Percentiles rank a stretch among this genome's conserved stretches.
phyloP scores from a whole-genome alignment of 2,329 filamentous ascomycete genomes.

The Neofusicoccum sp. region DNA sequence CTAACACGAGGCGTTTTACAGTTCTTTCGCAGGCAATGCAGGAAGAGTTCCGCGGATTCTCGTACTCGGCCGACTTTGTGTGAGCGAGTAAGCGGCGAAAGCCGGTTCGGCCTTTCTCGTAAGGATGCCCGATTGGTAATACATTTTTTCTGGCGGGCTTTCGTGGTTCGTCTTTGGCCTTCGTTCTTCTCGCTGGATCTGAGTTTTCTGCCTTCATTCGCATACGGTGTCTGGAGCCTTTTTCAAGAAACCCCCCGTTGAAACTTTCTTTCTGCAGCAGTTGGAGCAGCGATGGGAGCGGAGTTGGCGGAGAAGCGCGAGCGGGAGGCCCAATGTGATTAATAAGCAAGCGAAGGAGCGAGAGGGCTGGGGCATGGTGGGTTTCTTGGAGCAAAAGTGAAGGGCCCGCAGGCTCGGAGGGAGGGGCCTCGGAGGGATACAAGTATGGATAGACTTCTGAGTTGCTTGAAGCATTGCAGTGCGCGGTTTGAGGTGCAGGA shows the following conservation, averaged over 20 bases:
- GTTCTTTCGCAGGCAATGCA: constrained; percentile 98
- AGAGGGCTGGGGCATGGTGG: not conserved
- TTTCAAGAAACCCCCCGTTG: constrained; percentile 13
- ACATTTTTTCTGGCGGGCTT: constrained; percentile 4
- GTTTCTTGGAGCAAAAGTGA: not conserved
- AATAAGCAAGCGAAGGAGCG: constrained; percentile 7
- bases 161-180: constrained; percentile 2
- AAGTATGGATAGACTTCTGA: constrained; percentile 21
- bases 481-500: constrained; percentile 4
- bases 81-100: constrained; percentile 25
- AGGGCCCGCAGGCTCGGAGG: not conserved
- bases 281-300: not conserved
- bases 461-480: not conserved
- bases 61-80: constrained; percentile 90
- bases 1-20: constrained; percentile 43
- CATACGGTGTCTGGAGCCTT: constrained; percentile 17
- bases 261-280: constrained; percentile 10
- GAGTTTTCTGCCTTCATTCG: constrained; percentile 3
- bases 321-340: constrained; percentile 2
- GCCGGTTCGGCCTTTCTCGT: not conserved
- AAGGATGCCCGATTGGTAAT: constrained; percentile 8
- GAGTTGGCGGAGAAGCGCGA: not conserved
- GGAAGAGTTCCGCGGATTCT: constrained; percentile 98
- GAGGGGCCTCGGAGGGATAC: not conserved
- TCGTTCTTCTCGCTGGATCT: constrained; percentile 12